Base-by-base conservation (phyloP, 129 eudicot species). In the Lonicera japonica region DNA sequence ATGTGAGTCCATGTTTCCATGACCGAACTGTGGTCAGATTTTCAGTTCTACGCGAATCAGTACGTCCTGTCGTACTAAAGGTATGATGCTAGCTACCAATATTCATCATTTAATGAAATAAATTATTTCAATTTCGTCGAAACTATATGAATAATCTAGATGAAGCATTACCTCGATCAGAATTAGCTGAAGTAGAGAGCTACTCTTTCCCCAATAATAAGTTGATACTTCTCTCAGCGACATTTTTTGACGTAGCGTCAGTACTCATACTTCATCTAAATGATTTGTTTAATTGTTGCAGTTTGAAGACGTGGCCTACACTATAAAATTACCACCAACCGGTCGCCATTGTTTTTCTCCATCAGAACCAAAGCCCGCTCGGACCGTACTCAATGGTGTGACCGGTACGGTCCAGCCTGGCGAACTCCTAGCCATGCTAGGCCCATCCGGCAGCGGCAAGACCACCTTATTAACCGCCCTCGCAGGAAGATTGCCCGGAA, bases 361-460 rank as follows among this genome's bases (percentile, higher is more conserved):
- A 15, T 17, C 74, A 22, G 75, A 77, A 53, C 79, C 85, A 11
- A 80, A 83, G 65, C 53, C 59, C 43, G 81, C 74, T 11, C 71
- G 82, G 6, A 69, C 69, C 19, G 50, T 90, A 54, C 82, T 90
- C 8, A 83, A 70, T 9, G 82, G 81, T 16, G 92, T 86, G 14
- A 80, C 79, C n/a, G 97, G 97, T 18, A 73, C 77, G 4, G 97
- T 81, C 10, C 56, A 76, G 21, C 95, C 97, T 0, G 95, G 97
- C 2, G 97, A 90, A 45, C 45, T 90, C 23, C 79, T 86, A 13
- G 97, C 95, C 19, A 86, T 90, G 97, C 70, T 90, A 0, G 97
- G 97, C 38, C 97, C 97, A 11, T 90, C 95, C 0, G 97, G 97
- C 1, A 86, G 95, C 48, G 97, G 97, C 3, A 90, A 90, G 63